phyloP scores from a whole-genome alignment of 306 rosid genomes.

The Sechiopsis laciniata region DNA sequence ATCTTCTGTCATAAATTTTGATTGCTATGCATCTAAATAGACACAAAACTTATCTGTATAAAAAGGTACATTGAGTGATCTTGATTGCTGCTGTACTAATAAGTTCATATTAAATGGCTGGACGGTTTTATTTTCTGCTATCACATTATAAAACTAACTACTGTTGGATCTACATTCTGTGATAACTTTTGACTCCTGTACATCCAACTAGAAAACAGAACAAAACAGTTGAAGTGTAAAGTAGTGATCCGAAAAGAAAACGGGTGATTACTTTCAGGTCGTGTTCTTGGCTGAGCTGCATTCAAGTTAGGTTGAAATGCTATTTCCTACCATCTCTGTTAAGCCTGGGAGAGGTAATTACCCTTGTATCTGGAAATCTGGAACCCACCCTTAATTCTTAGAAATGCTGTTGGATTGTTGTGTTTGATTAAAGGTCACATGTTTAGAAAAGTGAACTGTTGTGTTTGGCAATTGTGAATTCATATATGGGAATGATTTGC shows the following conservation, averaged over 20 bases:
- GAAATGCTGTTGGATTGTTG: no score
- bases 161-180: no score
- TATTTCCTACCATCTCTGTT: not conserved
- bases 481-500: not conserved
- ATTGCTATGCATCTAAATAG: not conserved
- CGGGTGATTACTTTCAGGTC: not conserved
- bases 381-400: not conserved
- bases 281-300: constrained; percentile 7
- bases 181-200: no score
- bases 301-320: not conserved
- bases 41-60: no score
- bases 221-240: not conserved
- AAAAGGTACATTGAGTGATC: not conserved
- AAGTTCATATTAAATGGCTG: not conserved
- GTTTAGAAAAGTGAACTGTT: not conserved
- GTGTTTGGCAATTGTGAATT: not conserved
- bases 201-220: not conserved
- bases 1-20: not conserved
- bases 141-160: constrained; percentile 2
- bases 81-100: not conserved
- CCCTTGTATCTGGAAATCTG: not conserved
- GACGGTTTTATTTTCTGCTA: not conserved
- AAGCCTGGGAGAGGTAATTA: not conserved
- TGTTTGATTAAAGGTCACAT: no score
- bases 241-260: not conserved